phyloP scores from a whole-genome alignment of 2,329 filamentous ascomycete genomes.

The Shiraia sp. region DNA sequence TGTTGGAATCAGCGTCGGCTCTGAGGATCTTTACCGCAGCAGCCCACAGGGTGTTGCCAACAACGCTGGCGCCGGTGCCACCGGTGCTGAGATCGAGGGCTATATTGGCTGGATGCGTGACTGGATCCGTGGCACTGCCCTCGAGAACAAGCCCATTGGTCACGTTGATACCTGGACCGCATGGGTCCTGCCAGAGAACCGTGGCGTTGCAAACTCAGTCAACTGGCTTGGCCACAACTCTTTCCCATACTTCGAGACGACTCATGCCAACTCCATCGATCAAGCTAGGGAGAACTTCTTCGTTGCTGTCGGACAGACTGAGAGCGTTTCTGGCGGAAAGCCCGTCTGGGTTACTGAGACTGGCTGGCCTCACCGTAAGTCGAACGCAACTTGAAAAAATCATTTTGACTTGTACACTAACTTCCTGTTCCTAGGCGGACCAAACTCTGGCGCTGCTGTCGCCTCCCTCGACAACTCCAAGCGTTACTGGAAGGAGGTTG shows the following conservation, averaged over 20 bases:
- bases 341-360: constrained; percentile 85
- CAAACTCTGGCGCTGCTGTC: constrained; percentile 26
- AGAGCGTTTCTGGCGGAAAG: constrained; percentile 64
- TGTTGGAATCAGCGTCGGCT: constrained; percentile 81
- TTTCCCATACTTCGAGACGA: constrained; percentile 83
- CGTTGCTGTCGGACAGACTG: constrained; percentile 63
- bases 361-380: constrained; percentile 65
- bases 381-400: background rate
- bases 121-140: constrained; percentile 64
- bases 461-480: constrained; percentile 29
- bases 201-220: constrained; percentile 65
- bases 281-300: constrained; percentile 69
- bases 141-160: constrained; percentile 65
- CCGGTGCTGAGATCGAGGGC: constrained; percentile 63
- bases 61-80: constrained; percentile 63
- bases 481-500: constrained; percentile 33
- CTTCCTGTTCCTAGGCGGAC: constrained; percentile 14
- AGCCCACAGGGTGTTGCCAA: constrained; percentile 67
- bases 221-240: constrained; percentile 85
- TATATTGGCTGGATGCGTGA: constrained; percentile 72
- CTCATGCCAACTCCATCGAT: constrained; percentile 57
- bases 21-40: constrained; percentile 68
- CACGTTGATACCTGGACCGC: constrained; percentile 87
- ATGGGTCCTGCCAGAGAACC: constrained; percentile 70
- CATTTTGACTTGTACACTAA: background rate